phyloP scores from a whole-genome alignment of 306 rosid species.

The Vigna radiata region DNA sequence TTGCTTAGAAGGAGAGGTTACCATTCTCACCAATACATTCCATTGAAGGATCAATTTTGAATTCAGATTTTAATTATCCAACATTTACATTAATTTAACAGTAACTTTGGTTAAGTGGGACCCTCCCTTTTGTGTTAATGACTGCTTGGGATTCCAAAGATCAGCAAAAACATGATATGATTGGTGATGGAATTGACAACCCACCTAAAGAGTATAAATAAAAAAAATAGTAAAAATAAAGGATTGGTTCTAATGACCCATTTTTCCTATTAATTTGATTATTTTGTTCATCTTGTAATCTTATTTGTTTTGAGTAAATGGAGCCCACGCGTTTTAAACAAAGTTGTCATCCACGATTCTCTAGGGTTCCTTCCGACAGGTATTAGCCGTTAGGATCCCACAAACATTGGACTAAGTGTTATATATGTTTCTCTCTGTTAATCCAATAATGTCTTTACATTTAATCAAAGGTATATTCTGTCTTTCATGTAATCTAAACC shows the following conservation, averaged over 20 bases:
- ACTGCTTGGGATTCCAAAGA: conserved; percentile 87
- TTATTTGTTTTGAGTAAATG: conserved; percentile 48
- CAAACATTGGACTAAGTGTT: conserved; percentile 43
- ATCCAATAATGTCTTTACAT: conserved; percentile 34
- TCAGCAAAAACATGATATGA: conserved; percentile 67
- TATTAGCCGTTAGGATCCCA: conserved; percentile 75
- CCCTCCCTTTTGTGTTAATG: conserved; percentile 48
- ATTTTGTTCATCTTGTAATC: conserved; percentile 5
- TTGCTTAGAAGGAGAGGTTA: conserved; percentile 36
- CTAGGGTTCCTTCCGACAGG: conserved; percentile 65
- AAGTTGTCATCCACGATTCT: conserved; percentile 81
- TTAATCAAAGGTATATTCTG: conserved; percentile 49
- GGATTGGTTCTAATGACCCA: conserved; percentile 17
- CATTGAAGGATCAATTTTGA: conserved; percentile 1
- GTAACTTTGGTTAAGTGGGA: conserved; percentile 37
- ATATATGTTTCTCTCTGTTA: not conserved
- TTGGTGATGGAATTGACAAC: conserved; percentile 80
- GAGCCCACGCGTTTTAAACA: conserved; percentile 87
- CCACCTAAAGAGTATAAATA: conserved; percentile 62
- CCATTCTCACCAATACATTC: not conserved
- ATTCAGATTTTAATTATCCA: conserved; percentile 9
- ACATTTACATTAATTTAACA: conserved; percentile 2
- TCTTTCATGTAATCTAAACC: conserved; percentile 40
- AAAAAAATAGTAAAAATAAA: not conserved
- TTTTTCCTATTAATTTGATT: too few species aligned